Evolutionary conservation across 805 yeast species (phyloP).

Genomic region (Metschnikowia continentalis): DNA sequence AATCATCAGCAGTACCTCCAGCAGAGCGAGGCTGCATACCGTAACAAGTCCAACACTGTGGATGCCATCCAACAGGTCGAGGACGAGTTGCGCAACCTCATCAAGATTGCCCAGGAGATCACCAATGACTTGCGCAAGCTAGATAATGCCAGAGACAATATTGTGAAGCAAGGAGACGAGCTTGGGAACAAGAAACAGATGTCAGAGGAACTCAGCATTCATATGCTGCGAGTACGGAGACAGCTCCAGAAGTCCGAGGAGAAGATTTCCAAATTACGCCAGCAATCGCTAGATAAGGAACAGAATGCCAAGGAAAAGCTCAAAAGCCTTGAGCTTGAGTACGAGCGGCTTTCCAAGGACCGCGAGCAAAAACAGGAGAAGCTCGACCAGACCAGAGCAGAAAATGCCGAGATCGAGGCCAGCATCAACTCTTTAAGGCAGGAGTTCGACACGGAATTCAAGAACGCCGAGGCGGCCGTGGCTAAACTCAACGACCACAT

Average conservation of each 20-base stretch:
- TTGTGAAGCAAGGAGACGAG: constrained; percentile 28
- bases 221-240: constrained; percentile 43
- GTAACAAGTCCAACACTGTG: constrained; percentile 50
- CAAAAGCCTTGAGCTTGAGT: constrained; percentile 41
- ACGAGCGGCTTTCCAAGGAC: constrained; percentile 46
- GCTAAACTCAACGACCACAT: constrained; percentile 54
- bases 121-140: constrained; percentile 43
- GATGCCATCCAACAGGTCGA: constrained; percentile 52
- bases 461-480: constrained; percentile 50
- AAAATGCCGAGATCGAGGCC: constrained; percentile 42
- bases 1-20: constrained; percentile 25
- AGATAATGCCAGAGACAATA: constrained; percentile 35
- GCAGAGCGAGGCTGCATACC: constrained; percentile 39
- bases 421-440: constrained; percentile 35
- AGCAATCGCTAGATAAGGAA: constrained; percentile 45
- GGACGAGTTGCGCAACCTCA: constrained; percentile 37
- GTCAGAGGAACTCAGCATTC: constrained; percentile 39
- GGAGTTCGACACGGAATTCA: constrained; percentile 50
- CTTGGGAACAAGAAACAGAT: constrained; percentile 35
- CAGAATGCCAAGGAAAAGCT: constrained; percentile 39
- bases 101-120: constrained; percentile 50
- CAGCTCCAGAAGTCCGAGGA: constrained; percentile 49
- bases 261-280: constrained; percentile 40
- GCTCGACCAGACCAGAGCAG: constrained; percentile 43
- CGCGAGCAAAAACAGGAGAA: constrained; percentile 47